phyloP scores from a whole-genome alignment of 257 asterid genomes.

The Agastache rugosa region DNA sequence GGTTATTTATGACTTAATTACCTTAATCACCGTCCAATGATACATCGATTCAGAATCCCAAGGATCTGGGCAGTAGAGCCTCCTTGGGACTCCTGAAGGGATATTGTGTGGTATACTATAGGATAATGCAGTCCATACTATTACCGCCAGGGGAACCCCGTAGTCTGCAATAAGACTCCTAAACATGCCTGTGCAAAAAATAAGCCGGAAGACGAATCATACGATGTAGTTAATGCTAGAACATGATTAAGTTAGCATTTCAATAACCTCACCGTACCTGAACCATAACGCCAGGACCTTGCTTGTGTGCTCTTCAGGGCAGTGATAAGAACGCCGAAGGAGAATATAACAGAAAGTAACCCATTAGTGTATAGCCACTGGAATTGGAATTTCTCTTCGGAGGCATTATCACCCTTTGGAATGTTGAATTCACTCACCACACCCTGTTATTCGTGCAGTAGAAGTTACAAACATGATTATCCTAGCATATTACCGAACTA shows the following conservation, averaged over 20 bases:
- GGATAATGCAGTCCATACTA: slow-evolving; percentile 81
- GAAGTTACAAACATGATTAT: slow-evolving; percentile 1
- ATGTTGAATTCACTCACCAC: slow-evolving; percentile 73
- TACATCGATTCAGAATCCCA: slow-evolving; percentile 74
- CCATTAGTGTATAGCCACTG: slow-evolving; percentile 92
- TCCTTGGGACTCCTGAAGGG: slow-evolving; percentile 84
- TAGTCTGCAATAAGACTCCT: slow-evolving; percentile 90
- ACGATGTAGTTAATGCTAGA: not conserved
- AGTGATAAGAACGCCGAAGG: slow-evolving; percentile 74
- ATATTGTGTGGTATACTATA: slow-evolving; percentile 61
- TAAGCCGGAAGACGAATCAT: not conserved
- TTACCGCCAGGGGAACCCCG: slow-evolving; percentile 88
- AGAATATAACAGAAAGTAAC: slow-evolving; percentile 74
- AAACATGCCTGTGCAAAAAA: slow-evolving; percentile 58
- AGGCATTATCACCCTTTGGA: slow-evolving; percentile 65
- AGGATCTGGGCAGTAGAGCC: slow-evolving; percentile 84
- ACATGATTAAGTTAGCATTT: not conserved
- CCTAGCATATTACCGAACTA: not conserved
- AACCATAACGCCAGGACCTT: slow-evolving; percentile 91
- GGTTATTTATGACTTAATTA: slow-evolving; percentile 29
- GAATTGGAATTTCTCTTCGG: slow-evolving; percentile 60
- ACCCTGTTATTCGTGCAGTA: slow-evolving; percentile 59
- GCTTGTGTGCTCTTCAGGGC: slow-evolving; percentile 80
- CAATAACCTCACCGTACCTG: slow-evolving; percentile 50
- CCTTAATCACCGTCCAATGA: slow-evolving; percentile 92